Evolutionary conservation across 805 yeast species (phyloP), one percentile per base, ranked within the genome.

Genomic region (Suhomyces tanzawaensis): DNA sequence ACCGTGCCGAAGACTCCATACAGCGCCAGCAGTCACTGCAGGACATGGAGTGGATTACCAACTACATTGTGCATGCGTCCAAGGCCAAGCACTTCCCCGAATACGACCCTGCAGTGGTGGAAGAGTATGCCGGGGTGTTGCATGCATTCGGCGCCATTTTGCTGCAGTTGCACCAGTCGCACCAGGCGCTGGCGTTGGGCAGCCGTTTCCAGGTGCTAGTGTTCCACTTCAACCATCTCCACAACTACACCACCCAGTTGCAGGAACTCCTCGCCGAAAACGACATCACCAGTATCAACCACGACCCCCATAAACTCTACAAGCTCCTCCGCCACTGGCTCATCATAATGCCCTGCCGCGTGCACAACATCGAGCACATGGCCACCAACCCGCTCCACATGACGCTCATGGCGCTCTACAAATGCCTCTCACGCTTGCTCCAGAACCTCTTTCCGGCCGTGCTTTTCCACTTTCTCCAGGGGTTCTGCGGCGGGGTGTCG

Each of bases 391-490:
- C 51, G 11, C 18, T 44, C 5, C 53, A 43, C 17, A 34, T 38
- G 7, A 18, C 47, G 2, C 18, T 52, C 4, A 37, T 49, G 28
- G 28, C 41, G 19, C 40, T 55, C 5, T 55, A 39, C 34, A 23
- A 36, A 13, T 27, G 51, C 2, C 32, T 58, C 28, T 33, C 53
- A 2, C 32, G 31, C 5, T 36, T 49, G 2, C 30, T 58, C 13
- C 51, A 50, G 33, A 49, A 48, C 40, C 30, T 58, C 21, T 51
- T 58, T 36, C 64, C 64, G 1, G 28, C 40, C 6, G 54, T 49
- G 3, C 42, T 34, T n/a, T 52, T 41, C 27, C 36, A 48, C 19
- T 58, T 55, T 30, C 38, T 56, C 14, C 50, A 52, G 8, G 45
- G 46, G 21, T 58, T 58, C 34, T 39, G 41, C n/a, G 62, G 60